Conservation (phyloP, 2,329 filamentous ascomycete species). For the Biscogniauxia mediterranea region DNA sequence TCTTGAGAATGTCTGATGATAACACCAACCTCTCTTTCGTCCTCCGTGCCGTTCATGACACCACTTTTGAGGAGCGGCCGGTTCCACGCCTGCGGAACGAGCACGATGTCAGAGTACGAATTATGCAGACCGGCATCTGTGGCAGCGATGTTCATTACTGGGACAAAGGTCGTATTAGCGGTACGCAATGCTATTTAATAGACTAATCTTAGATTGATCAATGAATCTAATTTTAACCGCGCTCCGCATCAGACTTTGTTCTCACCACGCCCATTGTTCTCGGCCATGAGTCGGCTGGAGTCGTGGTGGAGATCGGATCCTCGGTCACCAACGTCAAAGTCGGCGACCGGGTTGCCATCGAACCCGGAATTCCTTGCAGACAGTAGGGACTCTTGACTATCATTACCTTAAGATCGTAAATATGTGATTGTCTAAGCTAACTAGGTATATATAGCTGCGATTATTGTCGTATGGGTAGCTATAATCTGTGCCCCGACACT, state of each 20-base stretch:
- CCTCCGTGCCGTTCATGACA: no score
- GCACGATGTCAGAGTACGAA: conserved; percentile 42
- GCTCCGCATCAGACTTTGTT: conserved; percentile 35
- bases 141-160: conserved; percentile 47
- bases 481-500: conserved; percentile 43
- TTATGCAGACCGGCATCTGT: conserved; percentile 48
- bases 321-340: conserved; percentile 41
- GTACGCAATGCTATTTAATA: no score
- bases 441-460: conserved; percentile 34
- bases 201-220: no score
- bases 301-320: conserved; percentile 39
- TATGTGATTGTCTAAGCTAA: neutral
- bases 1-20: no score
- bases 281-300: conserved; percentile 46
- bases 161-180: conserved; percentile 45
- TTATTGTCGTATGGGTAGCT: conserved; percentile 39
- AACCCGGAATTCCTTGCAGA: conserved; percentile 46
- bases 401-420: no score
- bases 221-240: no score
- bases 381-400: conserved; percentile 5
- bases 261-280: conserved; percentile 45
- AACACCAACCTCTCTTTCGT: no score
- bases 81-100: conserved; percentile 25
- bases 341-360: conserved; percentile 47
- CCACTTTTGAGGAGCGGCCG: no score